Base-by-base conservation (phyloP, 1,284 basidiomycete genomes). In the Cryptococcus jaspeensis region DNA sequence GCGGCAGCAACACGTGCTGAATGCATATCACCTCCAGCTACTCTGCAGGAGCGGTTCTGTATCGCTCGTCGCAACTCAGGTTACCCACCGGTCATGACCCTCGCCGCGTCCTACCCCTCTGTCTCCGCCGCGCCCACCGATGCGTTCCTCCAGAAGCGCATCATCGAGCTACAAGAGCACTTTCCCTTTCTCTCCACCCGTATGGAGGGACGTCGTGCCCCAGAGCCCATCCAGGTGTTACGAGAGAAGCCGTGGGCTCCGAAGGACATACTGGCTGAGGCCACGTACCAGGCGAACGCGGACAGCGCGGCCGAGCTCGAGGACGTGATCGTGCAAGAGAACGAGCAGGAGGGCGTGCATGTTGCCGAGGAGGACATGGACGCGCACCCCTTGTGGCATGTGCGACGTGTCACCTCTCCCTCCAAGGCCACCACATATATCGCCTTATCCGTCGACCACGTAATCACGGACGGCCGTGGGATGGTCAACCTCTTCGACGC, bases 31-130 rank as follows among this genome's bases (percentile, higher is more conserved):
- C n/a, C n/a, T n/a, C n/a, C n/a, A n/a, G n/a, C n/a, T n/a, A n/a
- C n/a, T n/a, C 50, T 60, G 32, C 66, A 67, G 46, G 70, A 72
- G 45, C 64, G 68, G n/a, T 72, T 58, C 59, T 60, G 58, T 41
- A 56, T 69, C 16, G 55, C 61, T 22, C 65, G 70, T 16, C 62
- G 66, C 15, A 65, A 65, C 53, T 51, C 53, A 1, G 66, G 65
- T 5, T 61, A 60, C 16, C 62, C 64, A 6, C 60, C 61, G 15
- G 39, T 60, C n/a, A 60, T 70, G 25, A 44, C 61, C 13, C 50
- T 62, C 18, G 45, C 68, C 32, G 54, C 66, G 5, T 50, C 60
- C 6, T 72, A 70, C 49, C 63, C 64, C 3, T 20, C 55, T 1
- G 42, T 40, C 4, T 50, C 54, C n/a, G 43, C 50, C 32, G 36